Evolutionary conservation across 2,329 filamentous ascomycete genomes (phyloP).

Genomic region (Raffaelea albimanens): DNA sequence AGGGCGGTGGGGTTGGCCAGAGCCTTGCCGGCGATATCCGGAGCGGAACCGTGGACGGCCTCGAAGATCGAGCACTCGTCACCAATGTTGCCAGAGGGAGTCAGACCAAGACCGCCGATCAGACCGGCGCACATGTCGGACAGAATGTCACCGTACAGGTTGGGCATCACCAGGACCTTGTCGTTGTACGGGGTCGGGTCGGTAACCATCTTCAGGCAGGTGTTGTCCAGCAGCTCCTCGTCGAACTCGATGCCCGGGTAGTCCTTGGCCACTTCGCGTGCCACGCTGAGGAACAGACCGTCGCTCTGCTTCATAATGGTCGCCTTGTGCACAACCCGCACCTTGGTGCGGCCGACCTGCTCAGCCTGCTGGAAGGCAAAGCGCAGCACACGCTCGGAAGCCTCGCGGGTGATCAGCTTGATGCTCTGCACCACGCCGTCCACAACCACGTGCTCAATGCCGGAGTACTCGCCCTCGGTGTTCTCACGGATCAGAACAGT

Average conservation of each 20-base stretch:
- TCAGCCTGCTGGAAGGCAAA: constrained; percentile 98
- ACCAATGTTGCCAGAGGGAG: constrained; percentile 96
- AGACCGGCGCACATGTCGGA: constrained; percentile 99
- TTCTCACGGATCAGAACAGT: constrained; percentile 98
- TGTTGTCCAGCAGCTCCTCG: constrained; percentile 96
- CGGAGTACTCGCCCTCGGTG: constrained; percentile 99
- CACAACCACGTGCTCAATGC: constrained; percentile 96
- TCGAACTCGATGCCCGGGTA: constrained; percentile 96
- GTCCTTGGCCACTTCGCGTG: constrained; percentile 80
- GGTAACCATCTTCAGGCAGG: constrained; percentile 96
- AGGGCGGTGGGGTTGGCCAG: constrained; percentile 97
- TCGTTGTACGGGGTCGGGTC: constrained; percentile 96
- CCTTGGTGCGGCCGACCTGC: constrained; percentile 89
- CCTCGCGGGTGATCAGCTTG: constrained; percentile 96
- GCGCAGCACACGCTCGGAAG: constrained; percentile 88
- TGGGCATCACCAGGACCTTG: constrained; percentile 97
- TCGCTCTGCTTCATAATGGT: constrained; percentile 99
- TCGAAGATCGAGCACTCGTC: constrained; percentile 99
- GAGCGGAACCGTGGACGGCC: constrained; percentile 75
- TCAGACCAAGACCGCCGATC: constrained; percentile 93
- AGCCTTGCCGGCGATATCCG: constrained; percentile 64
- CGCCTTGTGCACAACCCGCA: constrained; percentile 97
- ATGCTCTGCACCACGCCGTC: constrained; percentile 98
- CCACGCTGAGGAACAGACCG: constrained; percentile 90
- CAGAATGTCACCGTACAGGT: constrained; percentile 98